Evolutionary conservation across 2,329 filamentous ascomycete genomes (phyloP), one percentile per base, ranked within the genome.

Genomic region (Fusarium sp.): DNA sequence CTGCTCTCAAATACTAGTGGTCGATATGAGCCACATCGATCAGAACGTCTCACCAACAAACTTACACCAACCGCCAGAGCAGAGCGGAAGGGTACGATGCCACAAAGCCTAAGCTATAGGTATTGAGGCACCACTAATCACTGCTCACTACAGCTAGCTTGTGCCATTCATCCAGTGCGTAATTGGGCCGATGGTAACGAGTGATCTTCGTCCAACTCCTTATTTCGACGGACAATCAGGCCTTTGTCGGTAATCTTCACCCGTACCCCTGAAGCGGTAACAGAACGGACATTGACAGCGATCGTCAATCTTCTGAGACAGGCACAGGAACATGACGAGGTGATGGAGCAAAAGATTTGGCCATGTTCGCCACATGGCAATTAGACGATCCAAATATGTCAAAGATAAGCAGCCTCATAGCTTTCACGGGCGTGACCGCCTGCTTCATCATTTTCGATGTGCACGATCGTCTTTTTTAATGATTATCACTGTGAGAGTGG

Each of bases 391-490:
- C 62, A 42, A 69, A 72, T 59, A 56, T 58, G 74, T 66, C 64
- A 76, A 73, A 53, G 71, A 75, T 74, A 53, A 37, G 60, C 74
- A 65, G 35, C 53, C 49, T 30, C 40, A 46, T 43, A 40, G 62
- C 58, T 68, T 50, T 69, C 64, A 46, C 18, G 33, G 47, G 56
- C 53, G 56, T 60, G 60, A 65, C 63, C 56, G 68, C 67, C 37
- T 67, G 75, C 75, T 78, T 78, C 74, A 78, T 73, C 57, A 61
- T 65, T 67, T 60, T 63, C 50, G 56, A 68, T 57, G 62, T 69
- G 30, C 44, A 64, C 23, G 37, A 52, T 69, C 62, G 21, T 60
- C 40, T 38, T 47, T 53, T 18, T 32, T n/a, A 30, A 54, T 38
- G 37, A 43, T 38, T 33, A 47, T 49, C 40, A 64, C 63, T 38